Evolutionary conservation across 2,329 filamentous ascomycete species (phyloP).

Genomic region (Ceratocystis albifundus): DNA sequence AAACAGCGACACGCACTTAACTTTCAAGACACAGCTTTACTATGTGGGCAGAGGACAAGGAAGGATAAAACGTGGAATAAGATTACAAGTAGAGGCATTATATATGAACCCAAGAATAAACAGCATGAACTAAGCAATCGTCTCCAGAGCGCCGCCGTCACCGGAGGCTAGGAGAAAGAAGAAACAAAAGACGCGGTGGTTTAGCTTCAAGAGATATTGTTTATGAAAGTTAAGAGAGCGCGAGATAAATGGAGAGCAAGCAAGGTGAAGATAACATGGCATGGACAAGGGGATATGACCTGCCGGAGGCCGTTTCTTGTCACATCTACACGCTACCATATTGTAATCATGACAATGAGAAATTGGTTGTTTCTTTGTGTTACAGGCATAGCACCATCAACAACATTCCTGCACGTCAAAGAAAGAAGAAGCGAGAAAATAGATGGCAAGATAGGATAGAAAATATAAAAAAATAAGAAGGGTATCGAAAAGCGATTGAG

Average conservation of each 20-base stretch:
- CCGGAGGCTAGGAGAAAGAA: too few species aligned
- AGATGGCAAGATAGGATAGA: neutral
- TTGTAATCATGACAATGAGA: neutral
- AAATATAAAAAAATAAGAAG: conserved; percentile 16
- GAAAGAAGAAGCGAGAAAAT: neutral
- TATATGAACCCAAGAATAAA: neutral
- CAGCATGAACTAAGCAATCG: neutral
- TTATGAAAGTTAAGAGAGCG: neutral
- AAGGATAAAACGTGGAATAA: neutral
- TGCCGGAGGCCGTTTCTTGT: neutral
- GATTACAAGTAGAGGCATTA: neutral
- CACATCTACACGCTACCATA: neutral
- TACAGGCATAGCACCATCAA: too few species aligned
- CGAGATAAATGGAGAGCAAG: neutral
- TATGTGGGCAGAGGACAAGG: neutral
- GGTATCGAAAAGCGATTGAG: conserved; percentile 22
- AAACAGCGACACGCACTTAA: neutral
- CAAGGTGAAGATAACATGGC: neutral
- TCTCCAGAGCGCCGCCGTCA: neutral
- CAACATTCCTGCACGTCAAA: neutral
- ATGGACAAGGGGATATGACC: neutral
- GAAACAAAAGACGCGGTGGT: too few species aligned
- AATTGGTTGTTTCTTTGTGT: neutral
- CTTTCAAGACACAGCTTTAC: neutral
- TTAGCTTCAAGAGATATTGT: neutral